These are phyloP conservation scores for Lepidium sativum DNA, from an alignment of 345 rosid species.

Conservation along the genomic window DNA sequence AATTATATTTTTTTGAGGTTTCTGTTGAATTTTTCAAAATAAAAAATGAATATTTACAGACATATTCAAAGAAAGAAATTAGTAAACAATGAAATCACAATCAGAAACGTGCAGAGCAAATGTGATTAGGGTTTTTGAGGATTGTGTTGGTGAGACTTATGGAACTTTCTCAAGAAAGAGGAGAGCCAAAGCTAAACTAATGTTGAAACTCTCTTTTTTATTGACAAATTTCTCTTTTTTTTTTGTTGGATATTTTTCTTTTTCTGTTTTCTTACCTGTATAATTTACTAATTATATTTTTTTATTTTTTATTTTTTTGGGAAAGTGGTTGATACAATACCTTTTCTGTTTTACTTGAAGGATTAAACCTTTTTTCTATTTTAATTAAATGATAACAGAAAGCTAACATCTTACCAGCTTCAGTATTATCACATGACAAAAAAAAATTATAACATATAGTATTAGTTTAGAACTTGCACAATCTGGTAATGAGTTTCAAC, in stretches of 20 bases:
- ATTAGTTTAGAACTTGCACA: neutral
- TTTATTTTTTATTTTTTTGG: neutral
- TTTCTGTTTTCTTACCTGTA: slow-evolving; percentile 2
- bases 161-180: slow-evolving; percentile 47
- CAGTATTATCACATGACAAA: neutral
- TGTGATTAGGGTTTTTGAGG: slow-evolving; percentile 3
- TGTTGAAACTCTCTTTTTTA: slow-evolving; percentile 23
- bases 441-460: neutral
- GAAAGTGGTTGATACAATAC: slow-evolving; percentile 8
- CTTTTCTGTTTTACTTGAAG: slow-evolving; percentile 7
- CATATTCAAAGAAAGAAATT: slow-evolving; percentile 20
- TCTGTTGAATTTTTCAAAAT: slow-evolving; percentile 17
- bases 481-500: neutral
- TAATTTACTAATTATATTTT: slow-evolving; percentile 9
- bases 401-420: neutral
- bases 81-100: slow-evolving; percentile 3
- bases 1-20: neutral
- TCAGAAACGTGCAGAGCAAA: slow-evolving; percentile 21
- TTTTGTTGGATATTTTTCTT: neutral
- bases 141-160: neutral
- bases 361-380: neutral
- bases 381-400: slow-evolving; percentile 3
- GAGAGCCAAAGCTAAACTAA: slow-evolving; percentile 32
- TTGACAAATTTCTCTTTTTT: slow-evolving; percentile 5
- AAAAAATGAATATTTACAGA: slow-evolving; percentile 2